Evolutionary conservation across 2,329 filamentous ascomycete genomes (phyloP).

Genomic region (Curvularia spicifera): DNA sequence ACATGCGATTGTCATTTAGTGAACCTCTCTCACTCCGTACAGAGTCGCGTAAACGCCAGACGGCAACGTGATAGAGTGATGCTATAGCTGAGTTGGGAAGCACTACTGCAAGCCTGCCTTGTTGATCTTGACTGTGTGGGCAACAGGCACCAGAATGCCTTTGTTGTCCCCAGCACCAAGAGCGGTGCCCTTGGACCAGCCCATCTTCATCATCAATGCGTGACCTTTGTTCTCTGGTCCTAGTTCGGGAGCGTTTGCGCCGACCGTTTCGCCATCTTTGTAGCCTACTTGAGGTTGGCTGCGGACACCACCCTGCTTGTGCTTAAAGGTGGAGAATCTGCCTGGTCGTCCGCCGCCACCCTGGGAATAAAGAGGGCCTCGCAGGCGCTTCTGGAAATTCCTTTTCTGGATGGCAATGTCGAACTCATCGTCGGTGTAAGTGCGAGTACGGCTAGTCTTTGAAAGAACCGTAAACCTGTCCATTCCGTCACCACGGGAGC

Average conservation of each 20-base stretch:
- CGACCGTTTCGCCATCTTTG: constrained; percentile 86
- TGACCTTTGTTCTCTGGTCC: constrained; percentile 82
- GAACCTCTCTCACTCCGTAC: background rate
- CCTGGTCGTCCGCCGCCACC: constrained; percentile 19
- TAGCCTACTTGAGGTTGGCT: constrained; percentile 55
- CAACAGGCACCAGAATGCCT: constrained; percentile 84
- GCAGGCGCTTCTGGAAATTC: constrained; percentile 56
- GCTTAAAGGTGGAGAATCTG: constrained; percentile 17
- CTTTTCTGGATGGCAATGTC: constrained; percentile 54
- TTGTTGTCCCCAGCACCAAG: constrained; percentile 83
- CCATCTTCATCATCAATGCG: constrained; percentile 94
- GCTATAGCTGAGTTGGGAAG: background rate
- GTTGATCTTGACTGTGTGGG: constrained; percentile 83
- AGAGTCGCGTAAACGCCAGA: background rate
- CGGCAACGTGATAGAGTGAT: background rate
- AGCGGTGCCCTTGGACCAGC: constrained; percentile 86
- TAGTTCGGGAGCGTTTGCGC: constrained; percentile 82
- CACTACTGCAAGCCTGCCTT: constrained; percentile 72
- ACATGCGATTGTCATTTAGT: no score
- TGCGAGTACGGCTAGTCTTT: constrained; percentile 71
- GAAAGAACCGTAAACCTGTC: constrained; percentile 78
- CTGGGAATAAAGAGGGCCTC: constrained; percentile 20
- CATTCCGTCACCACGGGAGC: constrained; percentile 76
- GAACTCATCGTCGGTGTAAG: constrained; percentile 64
- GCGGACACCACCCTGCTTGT: constrained; percentile 21